Evolutionary conservation across 805 yeast genomes (phyloP).

Genomic region (Zygotorulaspora danielsina): DNA sequence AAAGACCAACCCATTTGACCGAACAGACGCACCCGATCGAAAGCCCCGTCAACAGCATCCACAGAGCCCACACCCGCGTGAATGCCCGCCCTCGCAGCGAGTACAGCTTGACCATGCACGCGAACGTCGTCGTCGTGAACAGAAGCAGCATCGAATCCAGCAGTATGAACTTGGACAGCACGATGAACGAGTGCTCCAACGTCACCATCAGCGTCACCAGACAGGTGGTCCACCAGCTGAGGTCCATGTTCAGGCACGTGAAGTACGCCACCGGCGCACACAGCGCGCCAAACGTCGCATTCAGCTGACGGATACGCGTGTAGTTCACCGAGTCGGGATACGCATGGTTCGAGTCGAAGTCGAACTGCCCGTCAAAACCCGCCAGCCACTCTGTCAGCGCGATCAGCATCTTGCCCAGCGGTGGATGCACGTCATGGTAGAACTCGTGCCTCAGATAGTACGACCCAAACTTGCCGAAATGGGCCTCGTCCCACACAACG

Average conservation of each 20-base stretch:
- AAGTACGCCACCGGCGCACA: constrained; percentile 85
- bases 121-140: constrained; percentile 81
- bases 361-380: constrained; percentile 84
- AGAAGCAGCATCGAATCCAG: constrained; percentile 88
- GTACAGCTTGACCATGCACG: constrained; percentile 68
- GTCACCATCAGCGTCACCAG: constrained; percentile 74
- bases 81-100: constrained; percentile 51
- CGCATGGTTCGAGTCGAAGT: constrained; percentile 73
- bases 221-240: constrained; percentile 68
- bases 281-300: constrained; percentile 76
- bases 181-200: constrained; percentile 77
- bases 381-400: constrained; percentile 84
- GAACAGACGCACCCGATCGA: constrained; percentile 80
- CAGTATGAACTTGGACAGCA: constrained; percentile 82
- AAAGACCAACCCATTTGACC: constrained; percentile 82
- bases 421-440: constrained; percentile 97
- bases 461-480: constrained; percentile 94
- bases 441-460: constrained; percentile 83
- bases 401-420: constrained; percentile 88
- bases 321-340: constrained; percentile 78
- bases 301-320: constrained; percentile 82
- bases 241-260: constrained; percentile 74
- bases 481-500: constrained; percentile 98
- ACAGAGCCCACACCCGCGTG: constrained; percentile 64
- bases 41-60: constrained; percentile 61